A percentile compares a stretch with the other conserved stretches of the same genome.
These are phyloP conservation scores for Chaetomium strumarium DNA, from an alignment of 2,329 filamentous ascomycete genomes.

Conservation along the genomic window DNA sequence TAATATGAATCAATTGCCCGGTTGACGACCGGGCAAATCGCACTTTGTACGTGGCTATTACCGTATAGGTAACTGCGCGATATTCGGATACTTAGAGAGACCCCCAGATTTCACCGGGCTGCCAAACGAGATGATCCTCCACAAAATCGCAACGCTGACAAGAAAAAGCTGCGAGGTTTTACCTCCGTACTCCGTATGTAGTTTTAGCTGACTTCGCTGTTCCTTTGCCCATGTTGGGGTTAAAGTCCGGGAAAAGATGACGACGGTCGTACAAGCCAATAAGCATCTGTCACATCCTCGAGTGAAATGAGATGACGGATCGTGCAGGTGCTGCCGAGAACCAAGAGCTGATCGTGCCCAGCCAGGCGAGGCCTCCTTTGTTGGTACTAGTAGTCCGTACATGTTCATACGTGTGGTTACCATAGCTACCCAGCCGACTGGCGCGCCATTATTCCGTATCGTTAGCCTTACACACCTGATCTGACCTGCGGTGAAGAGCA, in stretches of 20 bases:
- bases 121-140: conserved; percentile 11
- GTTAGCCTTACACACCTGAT: too few species aligned
- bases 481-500: too few species aligned
- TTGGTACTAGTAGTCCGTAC: not conserved
- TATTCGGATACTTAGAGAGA: too few species aligned
- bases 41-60: too few species aligned
- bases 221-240: not conserved
- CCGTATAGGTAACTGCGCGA: too few species aligned
- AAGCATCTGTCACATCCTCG: not conserved
- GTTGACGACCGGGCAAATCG: too few species aligned
- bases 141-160: not conserved
- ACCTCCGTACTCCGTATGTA: too few species aligned
- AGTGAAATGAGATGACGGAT: conserved; percentile 11
- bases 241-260: not conserved
- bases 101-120: not conserved
- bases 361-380: not conserved
- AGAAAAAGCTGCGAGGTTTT: not conserved
- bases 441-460: too few species aligned
- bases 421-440: too few species aligned
- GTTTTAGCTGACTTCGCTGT: not conserved
- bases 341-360: not conserved
- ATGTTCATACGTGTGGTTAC: not conserved
- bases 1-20: not conserved
- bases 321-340: conserved; percentile 1
- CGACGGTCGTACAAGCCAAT: not conserved